Percentiles rank a stretch among this genome's conserved stretches.
Conservation (phyloP, 495 filamentous ascomycete genomes). For the Bryoglossum gracile region DNA sequence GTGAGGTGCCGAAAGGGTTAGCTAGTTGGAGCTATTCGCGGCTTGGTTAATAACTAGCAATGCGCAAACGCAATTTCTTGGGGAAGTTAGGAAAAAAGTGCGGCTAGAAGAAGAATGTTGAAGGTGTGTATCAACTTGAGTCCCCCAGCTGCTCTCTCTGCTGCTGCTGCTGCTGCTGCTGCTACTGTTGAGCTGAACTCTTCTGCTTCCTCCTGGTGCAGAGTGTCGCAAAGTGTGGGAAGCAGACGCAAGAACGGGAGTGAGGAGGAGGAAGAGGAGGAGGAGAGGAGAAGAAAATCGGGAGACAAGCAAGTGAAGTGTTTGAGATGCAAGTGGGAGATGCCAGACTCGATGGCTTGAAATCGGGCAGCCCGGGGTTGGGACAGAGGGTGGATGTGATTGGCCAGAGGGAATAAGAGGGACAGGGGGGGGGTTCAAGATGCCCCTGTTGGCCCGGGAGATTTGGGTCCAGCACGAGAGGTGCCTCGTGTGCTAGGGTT, state of each 20-base stretch:
- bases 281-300: neutral
- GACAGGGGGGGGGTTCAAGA: too few species aligned
- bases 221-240: slow-evolving; percentile 11
- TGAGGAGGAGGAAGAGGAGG: slow-evolving; percentile 4
- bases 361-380: neutral
- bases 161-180: slow-evolving; percentile 8
- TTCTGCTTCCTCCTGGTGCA: slow-evolving; percentile 1
- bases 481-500: too few species aligned
- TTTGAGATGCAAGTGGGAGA: neutral
- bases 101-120: slow-evolving; percentile 2
- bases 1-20: neutral
- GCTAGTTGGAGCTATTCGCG: neutral
- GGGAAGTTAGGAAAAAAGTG: neutral
- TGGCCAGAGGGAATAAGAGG: too few species aligned
- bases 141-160: slow-evolving; percentile 1
- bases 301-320: too few species aligned
- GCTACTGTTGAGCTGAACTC: neutral
- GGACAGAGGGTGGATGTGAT: neutral
- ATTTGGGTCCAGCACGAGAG: too few species aligned
- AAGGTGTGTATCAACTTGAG: neutral
- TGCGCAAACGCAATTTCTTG: slow-evolving; percentile 16
- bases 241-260: slow-evolving; percentile 10
- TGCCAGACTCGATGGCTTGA: slow-evolving; percentile 1
- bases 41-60: slow-evolving; percentile 21
- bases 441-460: too few species aligned